Base-by-base conservation (phyloP, 2,329 filamentous ascomycete species). In the Pyrenophora seminiperda region DNA sequence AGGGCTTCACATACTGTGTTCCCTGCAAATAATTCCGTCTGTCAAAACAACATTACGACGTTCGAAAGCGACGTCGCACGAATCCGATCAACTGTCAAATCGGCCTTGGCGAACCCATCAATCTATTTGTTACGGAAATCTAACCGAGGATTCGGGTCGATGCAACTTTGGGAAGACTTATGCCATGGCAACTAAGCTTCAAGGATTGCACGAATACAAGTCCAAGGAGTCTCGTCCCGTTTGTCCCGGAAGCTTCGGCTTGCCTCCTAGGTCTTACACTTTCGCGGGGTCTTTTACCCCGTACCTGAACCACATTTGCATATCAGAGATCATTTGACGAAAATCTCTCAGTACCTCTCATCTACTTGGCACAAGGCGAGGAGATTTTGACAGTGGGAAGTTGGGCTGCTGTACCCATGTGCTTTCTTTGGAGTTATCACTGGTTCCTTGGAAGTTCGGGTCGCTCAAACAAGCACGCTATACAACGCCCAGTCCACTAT, bases 171-270 rank as follows among this genome's bases (percentile, higher is more conserved):
- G 52, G 50, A 58, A 58, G 51, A 56, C 57, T 53, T 52, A 59
- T 49, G 50, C 39, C 41, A 47, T 38, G 37, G 37, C 46, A 39
- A 45, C 44, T 60, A 56, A 63, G 56, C 60, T 52, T 63, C 51
- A 53, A 52, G 34, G 41, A 45, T 31, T 51, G 50, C 53, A 61
- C 47, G 59, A 56, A 56, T 62, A 41, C 41, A 56, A 43, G 40
- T 42, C 50, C 53, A 45, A 52, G 68, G 69, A 56, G 66, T 56
- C 57, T 56, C 68, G 64, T 70, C 68, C 69, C 69, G 69, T 61
- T 56, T 63, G 49, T 58, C 62, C 69, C 69, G 69, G 53, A 59
- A 63, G 51, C 46, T 57, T 62, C 50, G 52, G 52, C 24, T 41
- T 39, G 20, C 15, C 27, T 34, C 38, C 49, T 39, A 51, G 20